Evolutionary conservation across 1,139 yeast species (phyloP).

Genomic region (Diutina rugosa): DNA sequence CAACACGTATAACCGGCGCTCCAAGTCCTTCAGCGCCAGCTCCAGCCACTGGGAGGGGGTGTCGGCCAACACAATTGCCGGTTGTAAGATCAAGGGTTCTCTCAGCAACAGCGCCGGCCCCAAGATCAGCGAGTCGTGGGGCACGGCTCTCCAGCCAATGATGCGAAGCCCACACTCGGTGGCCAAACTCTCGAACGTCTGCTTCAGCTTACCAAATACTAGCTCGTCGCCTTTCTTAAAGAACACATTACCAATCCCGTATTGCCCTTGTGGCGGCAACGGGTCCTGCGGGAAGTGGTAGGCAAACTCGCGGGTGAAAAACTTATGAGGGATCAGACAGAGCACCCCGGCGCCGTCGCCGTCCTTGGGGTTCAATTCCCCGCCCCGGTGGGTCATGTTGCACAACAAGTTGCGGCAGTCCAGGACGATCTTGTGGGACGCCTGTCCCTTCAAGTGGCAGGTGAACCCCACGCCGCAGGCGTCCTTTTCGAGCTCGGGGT

Average conservation of each 20-base stretch:
- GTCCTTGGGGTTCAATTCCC: conserved; percentile 90
- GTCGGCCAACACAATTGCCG: conserved; percentile 62
- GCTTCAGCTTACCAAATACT: conserved; percentile 52
- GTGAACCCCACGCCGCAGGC: conserved; percentile 99
- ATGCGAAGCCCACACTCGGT: conserved; percentile 63
- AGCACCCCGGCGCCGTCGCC: conserved; percentile 99
- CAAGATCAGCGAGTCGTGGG: conserved; percentile 81
- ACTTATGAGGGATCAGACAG: conserved; percentile 83
- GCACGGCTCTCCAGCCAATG: conserved; percentile 93
- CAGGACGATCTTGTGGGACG: conserved; percentile 84
- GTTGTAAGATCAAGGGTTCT: conserved; percentile 87
- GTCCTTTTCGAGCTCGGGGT: conserved; percentile 89
- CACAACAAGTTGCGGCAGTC: conserved; percentile 83
- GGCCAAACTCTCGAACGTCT: conserved; percentile 75
- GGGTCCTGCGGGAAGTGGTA: conserved; percentile 39
- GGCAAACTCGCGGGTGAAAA: conserved; percentile 73
- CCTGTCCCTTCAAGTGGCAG: conserved; percentile 80
- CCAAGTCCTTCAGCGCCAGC: conserved; percentile 40
- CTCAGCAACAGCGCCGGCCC: conserved; percentile 93
- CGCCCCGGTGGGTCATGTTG: conserved; percentile 98
- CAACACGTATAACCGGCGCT: conserved; percentile 71
- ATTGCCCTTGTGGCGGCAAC: conserved; percentile 74
- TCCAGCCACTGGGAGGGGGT: background rate
- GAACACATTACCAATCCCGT: conserved; percentile 90
- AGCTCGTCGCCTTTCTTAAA: conserved; percentile 64